Percentiles rank a stretch among this genome's conserved stretches.
These are phyloP conservation scores for Thraustotheca clavata DNA, from an alignment of 352 stramenopile species.

Conservation along the genomic window DNA sequence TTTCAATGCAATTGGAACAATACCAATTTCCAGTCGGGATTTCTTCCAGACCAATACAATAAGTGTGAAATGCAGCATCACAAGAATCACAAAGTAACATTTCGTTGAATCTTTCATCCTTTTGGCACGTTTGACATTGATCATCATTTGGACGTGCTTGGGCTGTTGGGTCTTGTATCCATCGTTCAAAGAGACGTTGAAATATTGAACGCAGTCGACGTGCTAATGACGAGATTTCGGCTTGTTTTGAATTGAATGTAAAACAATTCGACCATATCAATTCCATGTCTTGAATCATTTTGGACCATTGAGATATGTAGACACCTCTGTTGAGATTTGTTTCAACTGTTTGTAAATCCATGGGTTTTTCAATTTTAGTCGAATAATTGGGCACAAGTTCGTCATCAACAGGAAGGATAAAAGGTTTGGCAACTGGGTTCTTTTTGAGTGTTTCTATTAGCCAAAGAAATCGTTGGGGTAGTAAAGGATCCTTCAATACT, in stretches of 20 bases:
- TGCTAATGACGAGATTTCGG: slow-evolving; percentile 71
- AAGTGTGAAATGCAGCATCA: slow-evolving; percentile 75
- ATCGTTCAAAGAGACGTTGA: slow-evolving; percentile 68
- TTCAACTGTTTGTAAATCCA: slow-evolving; percentile 23
- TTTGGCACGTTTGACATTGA: slow-evolving; percentile 50
- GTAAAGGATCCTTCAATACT: slow-evolving; percentile 40
- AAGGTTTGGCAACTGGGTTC: slow-evolving; percentile 56
- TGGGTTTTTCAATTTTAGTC: slow-evolving; percentile 10
- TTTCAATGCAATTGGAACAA: slow-evolving; percentile 46
- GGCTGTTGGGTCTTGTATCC: slow-evolving; percentile 45
- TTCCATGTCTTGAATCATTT: slow-evolving; percentile 53
- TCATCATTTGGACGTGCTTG: slow-evolving; percentile 52
- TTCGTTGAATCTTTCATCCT: slow-evolving; percentile 55
- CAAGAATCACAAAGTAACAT: slow-evolving; percentile 82
- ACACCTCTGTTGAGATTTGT: slow-evolving; percentile 27
- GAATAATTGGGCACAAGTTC: neutral
- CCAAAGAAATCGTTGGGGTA: slow-evolving; percentile 45
- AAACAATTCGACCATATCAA: slow-evolving; percentile 84
- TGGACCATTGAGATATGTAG: slow-evolving; percentile 50
- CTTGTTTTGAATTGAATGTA: slow-evolving; percentile 66
- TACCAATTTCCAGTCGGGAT: slow-evolving; percentile 77
- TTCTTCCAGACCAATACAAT: slow-evolving; percentile 51
- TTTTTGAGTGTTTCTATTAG: slow-evolving; percentile 53
- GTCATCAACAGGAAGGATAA: slow-evolving; percentile 54
- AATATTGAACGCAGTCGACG: slow-evolving; percentile 70